A percentile compares a stretch with the other conserved stretches of the same genome.
These are phyloP conservation scores for Salix udensis DNA, from an alignment of 345 rosid species.

Conservation along the genomic window DNA sequence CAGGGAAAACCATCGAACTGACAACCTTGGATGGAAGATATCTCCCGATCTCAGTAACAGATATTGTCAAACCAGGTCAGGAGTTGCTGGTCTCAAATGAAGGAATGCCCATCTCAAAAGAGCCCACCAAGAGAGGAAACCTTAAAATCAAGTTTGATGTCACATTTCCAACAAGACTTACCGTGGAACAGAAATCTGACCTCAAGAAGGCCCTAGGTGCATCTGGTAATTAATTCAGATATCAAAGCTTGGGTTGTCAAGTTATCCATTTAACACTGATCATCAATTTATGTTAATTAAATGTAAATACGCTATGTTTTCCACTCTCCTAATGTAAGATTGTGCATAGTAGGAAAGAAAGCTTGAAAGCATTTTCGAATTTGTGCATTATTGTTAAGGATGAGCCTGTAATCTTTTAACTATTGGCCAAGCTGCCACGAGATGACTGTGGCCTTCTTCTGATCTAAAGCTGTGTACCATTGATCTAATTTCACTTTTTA, in stretches of 20 bases:
- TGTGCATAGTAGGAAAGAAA: constrained; percentile 40
- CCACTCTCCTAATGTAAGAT: constrained; percentile 14
- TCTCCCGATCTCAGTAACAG: constrained; percentile 40
- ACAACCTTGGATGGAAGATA: constrained; percentile 55
- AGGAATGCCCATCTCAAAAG: constrained; percentile 65
- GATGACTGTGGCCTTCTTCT: constrained; percentile 11
- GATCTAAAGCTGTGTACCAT: constrained; percentile 14
- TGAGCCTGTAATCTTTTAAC: constrained; percentile 7
- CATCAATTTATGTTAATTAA: constrained; percentile 17
- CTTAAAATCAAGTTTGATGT: constrained; percentile 57
- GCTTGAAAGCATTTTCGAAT: constrained; percentile 9
- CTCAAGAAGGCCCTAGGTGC: constrained; percentile 26
- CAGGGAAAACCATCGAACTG: constrained; percentile 46
- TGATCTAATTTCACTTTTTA: constrained; percentile 8
- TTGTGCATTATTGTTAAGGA: background rate
- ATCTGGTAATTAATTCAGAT: background rate
- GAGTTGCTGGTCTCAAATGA: constrained; percentile 51
- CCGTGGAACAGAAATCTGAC: constrained; percentile 29
- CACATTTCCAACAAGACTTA: constrained; percentile 49
- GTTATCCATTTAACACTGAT: background rate
- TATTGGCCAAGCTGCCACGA: background rate
- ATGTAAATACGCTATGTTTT: constrained; percentile 41
- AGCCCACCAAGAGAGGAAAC: constrained; percentile 52
- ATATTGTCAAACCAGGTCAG: constrained; percentile 47
- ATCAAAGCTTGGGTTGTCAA: constrained; percentile 5